Evolutionary conservation across 495 filamentous ascomycete genomes (phyloP).

Genomic region (Parathielavia appendiculata): DNA sequence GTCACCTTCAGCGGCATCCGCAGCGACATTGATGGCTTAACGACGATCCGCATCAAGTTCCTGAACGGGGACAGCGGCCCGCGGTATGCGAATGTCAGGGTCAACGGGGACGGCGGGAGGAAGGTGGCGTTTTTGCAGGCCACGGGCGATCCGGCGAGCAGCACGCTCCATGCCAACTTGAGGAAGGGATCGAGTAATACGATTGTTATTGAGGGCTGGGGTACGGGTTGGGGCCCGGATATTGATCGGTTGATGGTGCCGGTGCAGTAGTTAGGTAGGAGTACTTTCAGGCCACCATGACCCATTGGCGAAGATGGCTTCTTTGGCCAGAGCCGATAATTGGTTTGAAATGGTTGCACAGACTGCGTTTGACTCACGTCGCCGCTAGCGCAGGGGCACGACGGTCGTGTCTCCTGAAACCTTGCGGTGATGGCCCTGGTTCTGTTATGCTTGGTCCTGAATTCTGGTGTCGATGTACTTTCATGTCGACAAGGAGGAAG

Average conservation of each 20-base stretch:
- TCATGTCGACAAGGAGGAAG: too few species aligned
- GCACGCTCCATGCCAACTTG: conserved; percentile 41
- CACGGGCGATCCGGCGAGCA: conserved; percentile 31
- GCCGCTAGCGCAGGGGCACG: too few species aligned
- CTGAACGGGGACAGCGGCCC: conserved; percentile 49
- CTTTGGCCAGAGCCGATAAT: too few species aligned
- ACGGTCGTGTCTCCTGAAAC: too few species aligned
- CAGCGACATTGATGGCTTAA: conserved; percentile 43
- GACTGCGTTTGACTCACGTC: too few species aligned
- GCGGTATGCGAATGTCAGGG: conserved; percentile 49
- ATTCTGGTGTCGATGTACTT: too few species aligned
- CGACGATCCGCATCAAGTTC: conserved; percentile 51
- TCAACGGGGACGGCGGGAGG: conserved; percentile 48
- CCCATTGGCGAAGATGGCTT: too few species aligned
- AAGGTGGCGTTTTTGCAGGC: conserved; percentile 48
- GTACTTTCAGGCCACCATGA: too few species aligned
- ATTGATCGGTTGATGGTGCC: conserved; percentile 54
- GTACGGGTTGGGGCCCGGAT: conserved; percentile 50
- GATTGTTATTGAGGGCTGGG: conserved; percentile 45
- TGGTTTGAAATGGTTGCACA: too few species aligned
- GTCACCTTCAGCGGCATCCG: conserved; percentile 43
- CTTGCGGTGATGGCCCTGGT: too few species aligned
- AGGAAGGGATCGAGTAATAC: conserved; percentile 41
- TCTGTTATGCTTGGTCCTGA: too few species aligned
- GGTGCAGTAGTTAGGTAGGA: conserved; percentile 17